These are phyloP conservation scores for Corymbia calophylla DNA, from an alignment of 441 rosid genomes.

Conservation along the genomic window DNA sequence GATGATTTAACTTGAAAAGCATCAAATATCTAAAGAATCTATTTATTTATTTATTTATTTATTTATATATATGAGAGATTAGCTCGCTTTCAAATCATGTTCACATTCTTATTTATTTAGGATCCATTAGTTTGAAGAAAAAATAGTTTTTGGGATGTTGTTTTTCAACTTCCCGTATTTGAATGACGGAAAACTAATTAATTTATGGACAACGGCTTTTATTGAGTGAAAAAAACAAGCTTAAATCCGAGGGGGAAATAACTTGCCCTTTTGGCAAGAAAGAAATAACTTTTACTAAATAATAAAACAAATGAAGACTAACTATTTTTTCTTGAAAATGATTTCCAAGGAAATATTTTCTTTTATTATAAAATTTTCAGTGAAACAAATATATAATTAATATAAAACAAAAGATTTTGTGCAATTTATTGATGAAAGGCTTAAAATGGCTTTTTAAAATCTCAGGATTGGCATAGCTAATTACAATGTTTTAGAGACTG, in stretches of 20 bases:
- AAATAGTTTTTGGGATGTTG: too few relatives aligned
- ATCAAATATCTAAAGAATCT: neutral
- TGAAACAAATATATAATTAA: neutral
- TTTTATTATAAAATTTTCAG: too few relatives aligned
- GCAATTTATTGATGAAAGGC: too few relatives aligned
- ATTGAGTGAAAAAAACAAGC: too few relatives aligned
- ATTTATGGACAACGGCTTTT: neutral
- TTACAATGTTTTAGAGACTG: fast-evolving
- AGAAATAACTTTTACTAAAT: too few relatives aligned
- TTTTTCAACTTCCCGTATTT: too few relatives aligned
- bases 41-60: too few relatives aligned
- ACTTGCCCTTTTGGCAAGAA: neutral
- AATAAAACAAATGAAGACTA: fast-evolving
- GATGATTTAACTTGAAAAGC: neutral
- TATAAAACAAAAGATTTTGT: neutral
- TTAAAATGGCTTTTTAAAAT: neutral
- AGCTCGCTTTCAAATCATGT: fast-evolving
- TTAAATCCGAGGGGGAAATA: fast-evolving
- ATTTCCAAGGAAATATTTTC: neutral
- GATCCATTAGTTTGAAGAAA: neutral
- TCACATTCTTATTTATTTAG: neutral
- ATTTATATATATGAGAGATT: neutral
- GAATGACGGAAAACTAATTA: too few relatives aligned
- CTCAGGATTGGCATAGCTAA: too few relatives aligned
- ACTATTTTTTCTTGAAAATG: fast-evolving